Evolutionary conservation across 306 rosid species (phyloP), one percentile per base, ranked within the genome.

Genomic region (Cicer yamashitae): DNA sequence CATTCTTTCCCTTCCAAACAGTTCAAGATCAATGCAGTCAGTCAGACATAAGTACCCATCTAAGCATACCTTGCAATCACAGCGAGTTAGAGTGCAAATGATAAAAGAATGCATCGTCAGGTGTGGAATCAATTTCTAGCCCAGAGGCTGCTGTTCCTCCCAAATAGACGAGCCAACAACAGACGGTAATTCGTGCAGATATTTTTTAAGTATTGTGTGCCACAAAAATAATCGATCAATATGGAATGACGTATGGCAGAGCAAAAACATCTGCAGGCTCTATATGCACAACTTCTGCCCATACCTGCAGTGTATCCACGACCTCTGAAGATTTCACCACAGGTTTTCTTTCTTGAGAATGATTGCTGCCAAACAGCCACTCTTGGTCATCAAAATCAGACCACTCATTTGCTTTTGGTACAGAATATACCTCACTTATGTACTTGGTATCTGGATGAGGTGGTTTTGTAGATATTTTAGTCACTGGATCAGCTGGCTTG

Each of bases 161-260:
- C 54, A 57, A 22, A 69, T 12, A 6, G 44, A 66, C 7, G 60
- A 75, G 74, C 71, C 37, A 30, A 30, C 67, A 15, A 22, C n/a
- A 6, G 72, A 78, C 57, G 72, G 71, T 63, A 64, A 73, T 70
- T 82, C 57, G 62, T 34, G 79, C 50, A n/a, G 74, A 62, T 73
- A 50, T 41, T 43, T 38, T 71, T 15, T 38, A 52, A 58, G 60
- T 54, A 77, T 74, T 63, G 30, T 53, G 56, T 56, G 78, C 84
- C 77, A 70, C 77, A 43, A 6, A 51, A 57, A 71, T 9, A 70
- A 71, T 38, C 37, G 25, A 56, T 92, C 88, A 92, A 79, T 92
- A 92, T 48, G 96, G 97, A 79, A 90, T 70, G 56, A 92, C 97
- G 57, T 88, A 92, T 0, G 97, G 96, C 81, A 90, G 84, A 77